Percentiles rank a stretch among this genome's conserved stretches.
phyloP scores from a whole-genome alignment of 208 protist genomes.

The Plasmodiophora brassicae region DNA sequence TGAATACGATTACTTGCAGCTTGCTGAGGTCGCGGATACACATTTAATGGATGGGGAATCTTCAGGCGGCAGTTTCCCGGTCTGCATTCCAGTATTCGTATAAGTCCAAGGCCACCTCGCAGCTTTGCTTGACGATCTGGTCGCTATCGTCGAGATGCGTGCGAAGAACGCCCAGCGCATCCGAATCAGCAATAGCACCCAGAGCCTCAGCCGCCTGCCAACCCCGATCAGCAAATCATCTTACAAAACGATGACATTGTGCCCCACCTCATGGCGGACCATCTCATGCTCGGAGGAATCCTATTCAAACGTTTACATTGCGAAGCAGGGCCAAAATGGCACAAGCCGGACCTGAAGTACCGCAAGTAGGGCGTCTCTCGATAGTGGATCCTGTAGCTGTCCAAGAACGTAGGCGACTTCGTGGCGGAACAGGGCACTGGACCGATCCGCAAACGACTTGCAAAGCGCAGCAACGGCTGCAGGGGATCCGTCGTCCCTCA shows the following conservation, averaged over 20 bases:
- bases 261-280: conserved; percentile 70
- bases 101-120: conserved; percentile 54
- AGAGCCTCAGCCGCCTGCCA: conserved; percentile 94
- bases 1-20: no score
- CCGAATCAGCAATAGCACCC: conserved; percentile 79
- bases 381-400: conserved; percentile 79
- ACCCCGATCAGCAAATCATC: background rate
- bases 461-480: conserved; percentile 62
- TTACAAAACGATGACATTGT: background rate
- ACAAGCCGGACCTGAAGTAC: background rate
- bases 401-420: conserved; percentile 84
- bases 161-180: conserved; percentile 45
- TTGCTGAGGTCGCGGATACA: no score
- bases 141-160: conserved; percentile 40
- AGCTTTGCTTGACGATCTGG: conserved; percentile 54
- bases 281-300: conserved; percentile 82
- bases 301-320: conserved; percentile 54
- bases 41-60: no score
- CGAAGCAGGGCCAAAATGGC: background rate
- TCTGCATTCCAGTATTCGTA: background rate
- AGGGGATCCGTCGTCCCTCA: conserved; percentile 70
- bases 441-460: conserved; percentile 73
- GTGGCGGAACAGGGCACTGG: conserved; percentile 85
- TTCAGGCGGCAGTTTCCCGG: no score
- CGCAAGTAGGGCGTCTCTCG: conserved; percentile 61